A percentile compares a stretch with the other conserved stretches of the same genome.
phyloP scores from a whole-genome alignment of 441 rosid genomes.

The Populus hybrid region DNA sequence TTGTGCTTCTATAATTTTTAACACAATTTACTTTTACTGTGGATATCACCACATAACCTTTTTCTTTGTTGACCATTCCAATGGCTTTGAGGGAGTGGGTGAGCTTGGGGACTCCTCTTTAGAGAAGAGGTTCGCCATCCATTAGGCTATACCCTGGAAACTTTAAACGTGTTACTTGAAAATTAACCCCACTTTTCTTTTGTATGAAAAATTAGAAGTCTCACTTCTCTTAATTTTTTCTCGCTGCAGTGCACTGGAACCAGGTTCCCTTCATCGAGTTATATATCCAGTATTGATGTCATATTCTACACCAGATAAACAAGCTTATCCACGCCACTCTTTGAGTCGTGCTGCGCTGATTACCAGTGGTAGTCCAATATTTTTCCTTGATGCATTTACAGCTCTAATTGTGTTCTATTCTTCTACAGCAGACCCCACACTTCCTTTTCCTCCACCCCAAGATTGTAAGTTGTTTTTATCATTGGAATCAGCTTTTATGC shows the following conservation, averaged over 20 bases:
- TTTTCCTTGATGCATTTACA: conserved; percentile 91
- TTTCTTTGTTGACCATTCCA: background rate
- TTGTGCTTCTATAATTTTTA: background rate
- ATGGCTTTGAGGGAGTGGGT: background rate
- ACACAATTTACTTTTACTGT: background rate
- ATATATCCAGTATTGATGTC: conserved; percentile 77
- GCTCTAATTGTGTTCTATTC: conserved; percentile 85
- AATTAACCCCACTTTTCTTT: background rate
- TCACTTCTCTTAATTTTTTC: background rate
- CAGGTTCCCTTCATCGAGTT: conserved; percentile 86
- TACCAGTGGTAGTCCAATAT: conserved; percentile 95
- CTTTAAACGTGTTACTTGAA: too few relatives aligned
- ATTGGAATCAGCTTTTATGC: conserved; percentile 1
- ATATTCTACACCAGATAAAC: conserved; percentile 75
- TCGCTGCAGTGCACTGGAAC: conserved; percentile 73
- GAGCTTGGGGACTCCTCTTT: background rate
- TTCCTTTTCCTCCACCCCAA: conserved; percentile 95
- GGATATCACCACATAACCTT: background rate
- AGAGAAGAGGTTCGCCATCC: too few relatives aligned
- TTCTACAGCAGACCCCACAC: conserved; percentile 76
- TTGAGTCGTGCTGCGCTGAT: conserved; percentile 88
- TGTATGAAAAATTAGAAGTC: background rate
- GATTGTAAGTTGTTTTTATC: conserved; percentile 60
- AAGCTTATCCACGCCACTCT: conserved; percentile 91
- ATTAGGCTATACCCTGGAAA: too few relatives aligned